phyloP scores from a whole-genome alignment of 306 rosid genomes.

The Heteromeles arbutifolia region DNA sequence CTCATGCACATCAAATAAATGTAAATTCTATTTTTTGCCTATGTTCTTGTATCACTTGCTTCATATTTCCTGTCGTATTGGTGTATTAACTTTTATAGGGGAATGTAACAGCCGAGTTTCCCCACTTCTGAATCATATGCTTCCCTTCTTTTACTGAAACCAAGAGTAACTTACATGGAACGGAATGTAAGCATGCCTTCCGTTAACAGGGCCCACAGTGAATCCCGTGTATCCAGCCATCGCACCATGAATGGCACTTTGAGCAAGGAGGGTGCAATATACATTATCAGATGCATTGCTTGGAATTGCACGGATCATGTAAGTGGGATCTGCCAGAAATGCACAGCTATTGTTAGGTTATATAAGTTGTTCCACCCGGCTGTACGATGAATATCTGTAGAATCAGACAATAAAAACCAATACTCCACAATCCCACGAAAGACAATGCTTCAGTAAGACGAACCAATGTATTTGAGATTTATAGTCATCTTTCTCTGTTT shows the following conservation, averaged over 20 bases:
- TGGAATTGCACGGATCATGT: conserved; percentile 73
- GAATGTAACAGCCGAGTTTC: not conserved
- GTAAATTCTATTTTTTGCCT: not conserved
- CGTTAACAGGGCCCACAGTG: conserved; percentile 59
- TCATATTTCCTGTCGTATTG: not conserved
- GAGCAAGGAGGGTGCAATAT: conserved; percentile 64
- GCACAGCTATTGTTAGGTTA: not conserved
- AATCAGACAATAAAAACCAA: not conserved
- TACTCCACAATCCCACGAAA: not conserved
- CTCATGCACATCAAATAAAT: not conserved
- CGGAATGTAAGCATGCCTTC: conserved; percentile 62
- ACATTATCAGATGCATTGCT: conserved; percentile 72
- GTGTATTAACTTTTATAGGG: not conserved
- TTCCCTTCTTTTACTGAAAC: not conserved
- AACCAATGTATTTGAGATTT: conserved; percentile 71
- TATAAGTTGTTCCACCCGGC: not conserved
- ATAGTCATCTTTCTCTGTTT: conserved; percentile 28
- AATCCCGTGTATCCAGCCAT: conserved; percentile 77
- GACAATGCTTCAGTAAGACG: not conserved
- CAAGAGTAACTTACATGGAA: conserved; percentile 35
- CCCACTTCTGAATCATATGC: not conserved
- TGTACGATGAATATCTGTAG: too few relatives aligned
- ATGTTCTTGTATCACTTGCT: not conserved
- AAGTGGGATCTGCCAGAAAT: conserved; percentile 56
- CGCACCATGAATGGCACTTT: conserved; percentile 68